These are phyloP conservation scores for Nitzschia palea DNA, from an alignment of 108 stramenopile species.

Conservation along the genomic window DNA sequence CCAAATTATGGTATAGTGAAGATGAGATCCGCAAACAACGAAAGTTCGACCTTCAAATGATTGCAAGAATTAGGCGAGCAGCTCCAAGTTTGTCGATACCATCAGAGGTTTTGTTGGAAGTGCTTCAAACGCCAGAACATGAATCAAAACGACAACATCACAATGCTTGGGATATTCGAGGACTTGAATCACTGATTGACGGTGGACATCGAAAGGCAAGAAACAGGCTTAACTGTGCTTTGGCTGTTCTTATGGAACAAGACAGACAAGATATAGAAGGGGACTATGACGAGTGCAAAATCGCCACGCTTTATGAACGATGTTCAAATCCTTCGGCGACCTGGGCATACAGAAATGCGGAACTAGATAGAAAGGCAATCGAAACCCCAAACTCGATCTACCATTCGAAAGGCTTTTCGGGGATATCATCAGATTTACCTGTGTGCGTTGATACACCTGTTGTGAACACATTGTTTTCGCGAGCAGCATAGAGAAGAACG, in stretches of 20 bases:
- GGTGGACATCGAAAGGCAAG: background rate
- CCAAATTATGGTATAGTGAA: background rate
- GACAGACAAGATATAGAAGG: slow-evolving; percentile 8
- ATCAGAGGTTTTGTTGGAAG: background rate
- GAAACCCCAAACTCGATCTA: no score
- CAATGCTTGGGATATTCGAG: background rate
- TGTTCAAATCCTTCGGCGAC: no score
- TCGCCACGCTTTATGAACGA: background rate
- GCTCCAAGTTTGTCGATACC: background rate
- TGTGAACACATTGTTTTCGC: no score
- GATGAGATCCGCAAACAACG: background rate
- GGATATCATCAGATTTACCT: background rate
- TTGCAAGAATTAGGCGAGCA: background rate
- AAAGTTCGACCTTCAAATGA: background rate
- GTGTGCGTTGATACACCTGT: background rate
- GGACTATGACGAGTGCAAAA: background rate
- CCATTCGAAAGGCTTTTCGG: no score
- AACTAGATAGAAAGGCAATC: no score
- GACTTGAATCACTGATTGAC: background rate
- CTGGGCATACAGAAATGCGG: no score
- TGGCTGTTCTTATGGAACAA: slow-evolving; percentile 18
- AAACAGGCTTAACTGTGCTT: background rate
- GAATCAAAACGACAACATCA: background rate
- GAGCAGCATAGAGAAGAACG: no score
- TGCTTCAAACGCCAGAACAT: background rate